A percentile compares a stretch with the other conserved stretches of the same genome.
Evolutionary conservation across 2,329 filamentous ascomycete genomes (phyloP).

Genomic region (Xylariaceae sp.): DNA sequence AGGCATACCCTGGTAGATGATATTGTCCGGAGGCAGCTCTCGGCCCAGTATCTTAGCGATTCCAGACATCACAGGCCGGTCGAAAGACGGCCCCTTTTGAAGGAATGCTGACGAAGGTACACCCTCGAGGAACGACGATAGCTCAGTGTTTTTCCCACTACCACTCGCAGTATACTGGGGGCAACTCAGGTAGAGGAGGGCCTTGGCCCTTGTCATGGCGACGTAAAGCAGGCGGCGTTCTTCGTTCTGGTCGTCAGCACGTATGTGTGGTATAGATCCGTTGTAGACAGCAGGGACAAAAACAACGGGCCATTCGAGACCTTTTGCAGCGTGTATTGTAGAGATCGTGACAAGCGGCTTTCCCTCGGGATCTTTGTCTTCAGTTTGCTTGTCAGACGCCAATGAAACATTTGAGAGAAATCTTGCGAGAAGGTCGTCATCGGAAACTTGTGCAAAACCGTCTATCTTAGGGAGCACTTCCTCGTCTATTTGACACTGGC

Average conservation of each 20-base stretch:
- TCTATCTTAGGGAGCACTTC: conserved; percentile 71
- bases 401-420: conserved; percentile 92
- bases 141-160: conserved; percentile 58
- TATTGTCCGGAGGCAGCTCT: conserved; percentile 59
- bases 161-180: conserved; percentile 68
- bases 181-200: conserved; percentile 83
- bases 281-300: conserved; percentile 91
- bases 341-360: conserved; percentile 82
- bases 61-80: conserved; percentile 64
- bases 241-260: conserved; percentile 85
- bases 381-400: conserved; percentile 77
- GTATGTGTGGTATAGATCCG: conserved; percentile 87
- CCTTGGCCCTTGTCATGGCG: conserved; percentile 93
- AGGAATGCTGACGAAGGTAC: conserved; percentile 41
- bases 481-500: conserved; percentile 52
- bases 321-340: conserved; percentile 95
- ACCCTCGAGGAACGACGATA: conserved; percentile 74
- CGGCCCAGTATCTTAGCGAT: conserved; percentile 75
- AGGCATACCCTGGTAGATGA: conserved; percentile 60
- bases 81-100: conserved; percentile 72
- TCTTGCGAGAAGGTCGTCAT: conserved; percentile 68
- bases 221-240: conserved; percentile 91
- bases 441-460: conserved; percentile 70
- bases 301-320: conserved; percentile 93
- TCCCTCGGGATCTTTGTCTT: conserved; percentile 61